These are phyloP conservation scores for Lippia alba DNA, from an alignment of 305 asterid species.

Conservation along the genomic window DNA sequence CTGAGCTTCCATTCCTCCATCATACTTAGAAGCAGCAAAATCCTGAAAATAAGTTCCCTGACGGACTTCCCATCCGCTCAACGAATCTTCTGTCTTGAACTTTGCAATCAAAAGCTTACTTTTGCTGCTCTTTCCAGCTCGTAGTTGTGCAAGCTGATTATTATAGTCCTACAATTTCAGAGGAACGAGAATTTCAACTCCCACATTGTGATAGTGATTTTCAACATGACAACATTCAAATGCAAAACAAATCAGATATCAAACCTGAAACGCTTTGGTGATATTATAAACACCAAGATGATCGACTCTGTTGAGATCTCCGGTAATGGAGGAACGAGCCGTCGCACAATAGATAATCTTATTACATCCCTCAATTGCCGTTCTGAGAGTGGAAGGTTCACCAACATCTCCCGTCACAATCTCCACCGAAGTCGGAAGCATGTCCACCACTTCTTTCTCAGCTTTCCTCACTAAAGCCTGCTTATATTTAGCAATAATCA, in stretches of 20 bases:
- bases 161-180: conserved; percentile 69
- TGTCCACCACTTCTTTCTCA: conserved; percentile 71
- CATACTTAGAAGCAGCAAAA: conserved; percentile 76
- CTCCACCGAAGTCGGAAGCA: conserved; percentile 92
- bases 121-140: conserved; percentile 99
- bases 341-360: conserved; percentile 94
- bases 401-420: conserved; percentile 91
- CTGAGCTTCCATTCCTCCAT: conserved; percentile 95
- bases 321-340: conserved; percentile 90
- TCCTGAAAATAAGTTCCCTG: conserved; percentile 91
- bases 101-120: conserved; percentile 89
- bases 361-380: conserved; percentile 83
- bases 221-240: not conserved
- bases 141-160: conserved; percentile 85
- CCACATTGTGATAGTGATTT: conserved; percentile 1
- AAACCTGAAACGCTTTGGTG: conserved; percentile 94
- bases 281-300: conserved; percentile 86
- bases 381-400: conserved; percentile 70
- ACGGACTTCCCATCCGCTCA: conserved; percentile 92
- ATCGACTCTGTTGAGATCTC: conserved; percentile 91
- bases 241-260: not conserved
- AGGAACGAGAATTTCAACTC: conserved; percentile 15
- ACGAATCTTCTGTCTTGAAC: conserved; percentile 79
- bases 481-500: conserved; percentile 14
- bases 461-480: conserved; percentile 90